Evolutionary conservation across 208 protist genomes (phyloP).

Genomic region (Leishmania guyanensis): DNA sequence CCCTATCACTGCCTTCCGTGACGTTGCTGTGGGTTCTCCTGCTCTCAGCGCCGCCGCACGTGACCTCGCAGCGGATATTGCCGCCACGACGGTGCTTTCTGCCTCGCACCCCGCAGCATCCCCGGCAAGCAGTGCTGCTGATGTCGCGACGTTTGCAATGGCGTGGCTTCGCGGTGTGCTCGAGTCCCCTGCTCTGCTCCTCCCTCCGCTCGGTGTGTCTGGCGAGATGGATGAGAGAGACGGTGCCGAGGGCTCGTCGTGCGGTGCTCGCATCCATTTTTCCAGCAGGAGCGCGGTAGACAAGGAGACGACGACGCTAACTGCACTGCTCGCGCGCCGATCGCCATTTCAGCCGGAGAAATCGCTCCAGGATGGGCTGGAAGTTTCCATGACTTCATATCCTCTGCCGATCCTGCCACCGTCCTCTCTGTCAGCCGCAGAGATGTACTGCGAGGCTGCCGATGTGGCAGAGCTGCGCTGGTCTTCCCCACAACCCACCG

Average conservation of each 20-base stretch:
- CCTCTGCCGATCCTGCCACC: not conserved
- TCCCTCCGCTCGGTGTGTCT: not conserved
- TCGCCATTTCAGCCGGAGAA: not conserved
- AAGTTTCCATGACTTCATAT: not conserved
- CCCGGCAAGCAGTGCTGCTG: not conserved
- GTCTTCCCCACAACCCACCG: not conserved
- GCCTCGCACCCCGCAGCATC: not conserved
- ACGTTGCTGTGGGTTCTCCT: not conserved
- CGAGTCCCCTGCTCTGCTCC: conserved; percentile 21
- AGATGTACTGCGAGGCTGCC: conserved; percentile 23
- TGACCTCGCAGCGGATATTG: conserved; percentile 26
- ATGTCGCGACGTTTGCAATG: not conserved
- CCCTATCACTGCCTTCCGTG: not conserved
- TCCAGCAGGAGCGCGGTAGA: not conserved
- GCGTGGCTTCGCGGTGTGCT: conserved; percentile 22
- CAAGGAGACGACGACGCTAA: not conserved
- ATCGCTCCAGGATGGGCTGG: not conserved
- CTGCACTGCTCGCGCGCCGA: not conserved
- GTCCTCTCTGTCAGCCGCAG: not conserved
- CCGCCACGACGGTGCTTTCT: conserved; percentile 16
- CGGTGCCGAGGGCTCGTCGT: not conserved
- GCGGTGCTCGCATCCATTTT: not conserved
- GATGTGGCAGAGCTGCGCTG: conserved; percentile 33
- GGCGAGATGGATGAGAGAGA: not conserved
- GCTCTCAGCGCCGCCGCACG: conserved; percentile 18